Conservation (phyloP, 257 asterid genomes). For the Solanum paucissectum region DNA sequence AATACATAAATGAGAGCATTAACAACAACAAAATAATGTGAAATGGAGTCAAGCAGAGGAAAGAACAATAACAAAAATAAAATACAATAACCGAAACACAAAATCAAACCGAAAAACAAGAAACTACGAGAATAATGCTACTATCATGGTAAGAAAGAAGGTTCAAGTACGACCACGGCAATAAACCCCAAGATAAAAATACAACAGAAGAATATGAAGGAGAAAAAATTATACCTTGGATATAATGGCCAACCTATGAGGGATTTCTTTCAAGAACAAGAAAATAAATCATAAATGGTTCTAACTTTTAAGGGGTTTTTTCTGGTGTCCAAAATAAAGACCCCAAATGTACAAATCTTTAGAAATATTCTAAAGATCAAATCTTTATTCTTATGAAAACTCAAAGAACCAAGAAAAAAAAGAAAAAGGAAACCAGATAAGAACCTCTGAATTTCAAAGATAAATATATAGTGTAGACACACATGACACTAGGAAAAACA, state of each 20-base stretch:
- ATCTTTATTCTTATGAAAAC: neutral
- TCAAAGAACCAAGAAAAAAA: neutral
- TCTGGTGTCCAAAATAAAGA: slow-evolving; percentile 36
- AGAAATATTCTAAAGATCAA: neutral
- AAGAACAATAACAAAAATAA: neutral
- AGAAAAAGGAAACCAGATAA: neutral
- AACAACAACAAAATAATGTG: neutral
- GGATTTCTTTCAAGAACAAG: slow-evolving; percentile 20
- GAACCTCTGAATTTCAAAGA: neutral
- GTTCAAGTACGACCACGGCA: neutral
- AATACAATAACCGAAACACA: neutral
- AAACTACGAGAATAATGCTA: neutral
- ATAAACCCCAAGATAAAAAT: neutral
- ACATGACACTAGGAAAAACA: neutral
- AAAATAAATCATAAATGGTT: slow-evolving; percentile 36
- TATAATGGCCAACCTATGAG: slow-evolving; percentile 14
- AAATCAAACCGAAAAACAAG: no score
- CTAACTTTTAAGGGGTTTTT: slow-evolving; percentile 29
- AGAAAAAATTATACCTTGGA: slow-evolving; percentile 18
- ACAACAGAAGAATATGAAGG: neutral
- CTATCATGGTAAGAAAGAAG: neutral
- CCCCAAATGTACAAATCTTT: slow-evolving; percentile 28
- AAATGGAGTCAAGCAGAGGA: neutral
- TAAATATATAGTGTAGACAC: neutral
- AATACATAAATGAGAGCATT: neutral